phyloP scores from a whole-genome alignment of 2,329 filamentous ascomycete species.

The Coniella vitis region DNA sequence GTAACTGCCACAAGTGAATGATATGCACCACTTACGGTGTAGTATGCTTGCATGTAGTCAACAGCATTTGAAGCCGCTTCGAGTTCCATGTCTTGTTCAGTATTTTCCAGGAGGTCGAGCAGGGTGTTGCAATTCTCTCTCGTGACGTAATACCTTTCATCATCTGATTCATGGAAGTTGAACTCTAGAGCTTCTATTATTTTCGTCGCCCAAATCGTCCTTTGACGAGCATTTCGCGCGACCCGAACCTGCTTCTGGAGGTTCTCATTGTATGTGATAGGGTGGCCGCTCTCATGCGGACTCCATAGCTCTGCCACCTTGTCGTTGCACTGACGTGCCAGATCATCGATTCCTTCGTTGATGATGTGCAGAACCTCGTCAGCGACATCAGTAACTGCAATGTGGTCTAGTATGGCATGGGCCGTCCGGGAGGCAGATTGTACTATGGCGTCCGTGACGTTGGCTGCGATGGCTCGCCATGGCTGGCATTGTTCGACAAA shows the following conservation, averaged over 20 bases:
- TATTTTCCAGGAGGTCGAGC: constrained; percentile 3
- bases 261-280: constrained; percentile 34
- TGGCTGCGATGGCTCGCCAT: constrained; percentile 21
- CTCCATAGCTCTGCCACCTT: constrained; percentile 24
- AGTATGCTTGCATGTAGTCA: constrained; percentile 37
- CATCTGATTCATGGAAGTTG: no score
- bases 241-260: constrained; percentile 29
- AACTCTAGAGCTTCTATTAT: no score
- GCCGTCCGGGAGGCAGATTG: constrained; percentile 16
- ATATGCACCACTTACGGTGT: constrained; percentile 32
- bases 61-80: constrained; percentile 31
- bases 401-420: constrained; percentile 18
- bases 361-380: constrained; percentile 17
- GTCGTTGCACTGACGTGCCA: constrained; percentile 16
- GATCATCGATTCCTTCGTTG: constrained; percentile 18
- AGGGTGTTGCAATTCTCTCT: neutral
- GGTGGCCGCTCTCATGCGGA: constrained; percentile 24
- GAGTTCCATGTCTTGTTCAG: constrained; percentile 28
- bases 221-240: constrained; percentile 15
- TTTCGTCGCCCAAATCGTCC: constrained; percentile 5
- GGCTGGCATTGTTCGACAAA: constrained; percentile 27
- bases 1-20: no score
- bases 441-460: constrained; percentile 18
- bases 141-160: neutral
- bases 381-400: constrained; percentile 10